These are phyloP conservation scores for Suaeda aralocaspica DNA, from an alignment of 148 eudicot genomes.

Conservation along the genomic window DNA sequence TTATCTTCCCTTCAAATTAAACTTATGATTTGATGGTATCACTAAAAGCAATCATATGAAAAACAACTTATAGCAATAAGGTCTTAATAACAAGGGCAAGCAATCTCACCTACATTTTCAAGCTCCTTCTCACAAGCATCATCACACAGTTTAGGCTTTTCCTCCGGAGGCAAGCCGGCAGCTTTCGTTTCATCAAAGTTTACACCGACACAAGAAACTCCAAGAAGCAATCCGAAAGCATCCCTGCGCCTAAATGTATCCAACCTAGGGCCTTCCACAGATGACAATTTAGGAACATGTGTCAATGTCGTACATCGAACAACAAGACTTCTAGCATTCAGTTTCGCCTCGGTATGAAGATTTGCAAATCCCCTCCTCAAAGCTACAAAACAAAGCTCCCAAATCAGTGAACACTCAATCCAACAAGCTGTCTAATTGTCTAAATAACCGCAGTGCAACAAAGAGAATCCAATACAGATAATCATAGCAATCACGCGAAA, in stretches of 20 bases:
- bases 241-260: constrained; percentile 44
- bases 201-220: constrained; percentile 41
- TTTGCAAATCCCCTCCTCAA: constrained; percentile 22
- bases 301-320: constrained; percentile 35
- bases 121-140: constrained; percentile 87
- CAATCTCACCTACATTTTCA: constrained; percentile 99
- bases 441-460: not conserved
- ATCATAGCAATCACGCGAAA: no score
- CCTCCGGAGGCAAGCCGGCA: constrained; percentile 87
- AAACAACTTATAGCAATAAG: not conserved
- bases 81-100: constrained; percentile 31
- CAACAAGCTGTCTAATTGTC: not conserved
- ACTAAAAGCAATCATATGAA: not conserved
- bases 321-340: constrained; percentile 19
- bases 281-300: constrained; percentile 23
- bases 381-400: constrained; percentile 41
- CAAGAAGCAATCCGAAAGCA: constrained; percentile 43
- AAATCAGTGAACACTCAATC: not conserved
- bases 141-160: constrained; percentile 81
- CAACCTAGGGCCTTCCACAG: constrained; percentile 7
- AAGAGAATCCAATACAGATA: no score
- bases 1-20: not conserved
- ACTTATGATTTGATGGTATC: not conserved
- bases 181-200: constrained; percentile 40
- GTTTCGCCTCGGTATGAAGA: constrained; percentile 20